These are phyloP conservation scores for Geotrichum aggregatum DNA, from an alignment of 1,139 yeast genomes.

Conservation along the genomic window DNA sequence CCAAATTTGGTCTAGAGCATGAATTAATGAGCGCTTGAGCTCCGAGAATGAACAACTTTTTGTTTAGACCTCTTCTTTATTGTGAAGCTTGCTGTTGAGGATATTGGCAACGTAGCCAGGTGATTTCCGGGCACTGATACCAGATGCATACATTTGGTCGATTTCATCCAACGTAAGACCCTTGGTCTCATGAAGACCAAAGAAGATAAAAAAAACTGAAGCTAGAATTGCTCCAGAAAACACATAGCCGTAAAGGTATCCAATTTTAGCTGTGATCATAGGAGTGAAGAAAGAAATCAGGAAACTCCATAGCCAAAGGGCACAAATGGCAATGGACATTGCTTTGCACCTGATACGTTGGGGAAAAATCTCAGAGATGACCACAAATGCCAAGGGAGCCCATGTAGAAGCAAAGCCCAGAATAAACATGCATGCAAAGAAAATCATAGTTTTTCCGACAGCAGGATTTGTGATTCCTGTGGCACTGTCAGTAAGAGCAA, in stretches of 20 bases:
- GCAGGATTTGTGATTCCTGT: slow-evolving; percentile 30
- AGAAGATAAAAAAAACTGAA: slow-evolving; percentile 60
- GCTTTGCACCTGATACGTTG: slow-evolving; percentile 75
- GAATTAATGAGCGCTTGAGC: too few species aligned
- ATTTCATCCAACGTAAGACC: slow-evolving; percentile 73
- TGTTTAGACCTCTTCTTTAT: too few species aligned
- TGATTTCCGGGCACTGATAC: slow-evolving; percentile 36
- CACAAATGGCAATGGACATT: slow-evolving; percentile 47
- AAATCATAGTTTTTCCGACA: slow-evolving; percentile 73
- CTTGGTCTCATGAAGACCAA: slow-evolving; percentile 68
- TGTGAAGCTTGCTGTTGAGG: background rate
- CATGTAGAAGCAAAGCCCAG: slow-evolving; percentile 82
- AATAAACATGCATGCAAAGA: slow-evolving; percentile 72
- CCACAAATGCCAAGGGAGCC: slow-evolving; percentile 82
- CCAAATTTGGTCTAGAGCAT: too few species aligned
- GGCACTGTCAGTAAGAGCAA: slow-evolving; percentile 9
- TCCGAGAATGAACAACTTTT: too few species aligned
- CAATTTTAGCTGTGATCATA: slow-evolving; percentile 54
- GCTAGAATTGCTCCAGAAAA: slow-evolving; percentile 59
- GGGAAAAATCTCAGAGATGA: slow-evolving; percentile 75
- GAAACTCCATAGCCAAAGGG: slow-evolving; percentile 38
- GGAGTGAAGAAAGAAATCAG: slow-evolving; percentile 72
- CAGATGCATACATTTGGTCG: slow-evolving; percentile 49
- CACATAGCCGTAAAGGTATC: slow-evolving; percentile 36
- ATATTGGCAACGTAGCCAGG: slow-evolving; percentile 1